Conservation (phyloP, 768 basidiomycete genomes). For the Tubosaeta sp. region DNA sequence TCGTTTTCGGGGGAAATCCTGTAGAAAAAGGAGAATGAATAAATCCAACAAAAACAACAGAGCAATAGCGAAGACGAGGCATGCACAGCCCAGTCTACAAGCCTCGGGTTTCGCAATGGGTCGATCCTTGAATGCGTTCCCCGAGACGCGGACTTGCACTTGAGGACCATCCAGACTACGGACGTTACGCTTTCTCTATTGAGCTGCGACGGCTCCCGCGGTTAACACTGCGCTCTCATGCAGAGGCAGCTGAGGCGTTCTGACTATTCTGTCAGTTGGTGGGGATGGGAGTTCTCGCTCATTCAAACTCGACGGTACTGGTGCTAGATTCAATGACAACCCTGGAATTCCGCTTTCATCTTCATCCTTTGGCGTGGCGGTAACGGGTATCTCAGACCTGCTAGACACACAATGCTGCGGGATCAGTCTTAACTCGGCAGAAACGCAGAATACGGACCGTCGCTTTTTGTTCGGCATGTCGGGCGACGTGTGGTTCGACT, state of each 20-base stretch:
- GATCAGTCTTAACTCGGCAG: slow-evolving; percentile 20
- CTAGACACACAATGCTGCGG: slow-evolving; percentile 28
- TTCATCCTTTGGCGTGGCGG: slow-evolving; percentile 32
- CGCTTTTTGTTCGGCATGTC: slow-evolving; percentile 79
- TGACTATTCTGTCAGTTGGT: slow-evolving; percentile 44
- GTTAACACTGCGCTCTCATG: slow-evolving; percentile 57
- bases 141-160: neutral
- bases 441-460: slow-evolving; percentile 53
- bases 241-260: slow-evolving; percentile 57
- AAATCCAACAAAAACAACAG: slow-evolving; percentile 24
- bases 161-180: neutral
- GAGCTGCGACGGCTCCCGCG: slow-evolving; percentile 37
- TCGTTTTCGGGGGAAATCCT: slow-evolving; percentile 24
- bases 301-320: slow-evolving; percentile 34
- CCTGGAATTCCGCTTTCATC: slow-evolving; percentile 37
- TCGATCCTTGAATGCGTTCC: neutral
- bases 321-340: slow-evolving; percentile 27
- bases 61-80: slow-evolving; percentile 14
- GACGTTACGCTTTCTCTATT: slow-evolving; percentile 18
- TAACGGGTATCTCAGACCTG: slow-evolving; percentile 39
- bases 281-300: slow-evolving; percentile 37
- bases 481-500: slow-evolving; percentile 57
- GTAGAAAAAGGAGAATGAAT: slow-evolving; percentile 32
- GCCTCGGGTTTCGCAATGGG: slow-evolving; percentile 3
- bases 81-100: slow-evolving; percentile 2